Base-by-base conservation (phyloP, 768 basidiomycete genomes). In the Suillus clintonianus region DNA sequence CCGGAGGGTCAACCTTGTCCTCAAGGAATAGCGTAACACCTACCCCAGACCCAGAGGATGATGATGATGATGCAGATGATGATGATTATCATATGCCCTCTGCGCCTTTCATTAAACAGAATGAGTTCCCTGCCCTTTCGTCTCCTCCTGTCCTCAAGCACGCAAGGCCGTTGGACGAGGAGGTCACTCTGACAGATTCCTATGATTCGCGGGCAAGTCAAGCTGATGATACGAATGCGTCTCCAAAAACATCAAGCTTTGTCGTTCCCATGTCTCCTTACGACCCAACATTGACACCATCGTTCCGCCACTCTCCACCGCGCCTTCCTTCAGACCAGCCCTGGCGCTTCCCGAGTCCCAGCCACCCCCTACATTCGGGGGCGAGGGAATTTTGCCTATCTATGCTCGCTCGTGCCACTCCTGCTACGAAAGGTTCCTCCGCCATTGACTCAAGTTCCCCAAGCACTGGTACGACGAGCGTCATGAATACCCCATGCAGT, bases 271-370 rank as follows among this genome's bases (percentile, higher is more conserved):
- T 86, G 68, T 92, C 91, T 6, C 91, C 91, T 2, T 93, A 92
- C 63, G 84, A 93, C 70, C 91, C 91, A 41, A 81, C 85, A 15
- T 78, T 84, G 39, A 91, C 91, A 0, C 91, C 91, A 0, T 84
- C 90, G 5, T 92, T 92, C 74, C 86, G 89, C 43, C 90, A 92
- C 74, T 91, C 89, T 11, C 89, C 90, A 19, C 84, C 88, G 0
- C 88, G 86, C 11, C 84, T 89, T 27, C 89, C 90, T 7, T 90
- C 88, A 19, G 88, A 91, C 68, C 91, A 92, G 64, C 91, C 91
- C 3, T 93, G 91, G 91, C 86, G 89, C 42, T 91, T 87, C 70
- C 86, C 89, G 9, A 92, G 90, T 69, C 90, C 90, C 13, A 90
- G 88, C 62, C 90, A 93, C 69, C 90, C 90, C 2, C 76, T 92